Evolutionary conservation across 1,284 basidiomycete species (phyloP).

Genomic region (Sporisorium sorghi): DNA sequence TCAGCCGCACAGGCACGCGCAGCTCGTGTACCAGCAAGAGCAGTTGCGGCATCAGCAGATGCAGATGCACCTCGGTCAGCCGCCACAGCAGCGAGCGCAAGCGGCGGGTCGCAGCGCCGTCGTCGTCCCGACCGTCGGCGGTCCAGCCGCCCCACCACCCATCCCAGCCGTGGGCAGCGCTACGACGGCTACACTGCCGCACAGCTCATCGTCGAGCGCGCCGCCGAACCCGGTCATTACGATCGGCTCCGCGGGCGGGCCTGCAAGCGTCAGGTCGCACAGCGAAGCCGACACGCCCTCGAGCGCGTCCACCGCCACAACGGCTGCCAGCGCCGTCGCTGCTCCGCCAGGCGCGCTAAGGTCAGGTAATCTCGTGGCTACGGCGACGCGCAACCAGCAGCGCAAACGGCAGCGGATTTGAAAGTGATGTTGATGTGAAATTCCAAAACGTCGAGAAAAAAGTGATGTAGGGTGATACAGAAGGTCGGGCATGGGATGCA

Average conservation of each 20-base stretch:
- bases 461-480: no score
- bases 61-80: conserved; percentile 12
- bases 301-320: conserved; percentile 1
- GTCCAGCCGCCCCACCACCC: conserved; percentile 41
- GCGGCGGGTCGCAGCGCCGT: no score
- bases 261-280: neutral
- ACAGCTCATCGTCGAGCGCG: conserved; percentile 12
- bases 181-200: conserved; percentile 20
- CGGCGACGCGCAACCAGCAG: conserved; percentile 42
- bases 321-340: neutral
- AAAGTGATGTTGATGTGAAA: neutral
- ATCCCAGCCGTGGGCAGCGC: conserved; percentile 24
- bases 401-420: conserved; percentile 41
- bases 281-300: conserved; percentile 1
- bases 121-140: conserved; percentile 22
- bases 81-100: neutral
- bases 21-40: conserved; percentile 34
- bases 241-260: neutral
- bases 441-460: neutral
- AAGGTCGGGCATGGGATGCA: no score
- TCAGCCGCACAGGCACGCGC: conserved; percentile 28
- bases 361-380: conserved; percentile 28
- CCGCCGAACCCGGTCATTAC: neutral
- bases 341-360: neutral
- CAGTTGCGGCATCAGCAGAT: conserved; percentile 30